Conservation (phyloP, 2,329 filamentous ascomycete species). For the Paecilomyces dactylethromorphus region DNA sequence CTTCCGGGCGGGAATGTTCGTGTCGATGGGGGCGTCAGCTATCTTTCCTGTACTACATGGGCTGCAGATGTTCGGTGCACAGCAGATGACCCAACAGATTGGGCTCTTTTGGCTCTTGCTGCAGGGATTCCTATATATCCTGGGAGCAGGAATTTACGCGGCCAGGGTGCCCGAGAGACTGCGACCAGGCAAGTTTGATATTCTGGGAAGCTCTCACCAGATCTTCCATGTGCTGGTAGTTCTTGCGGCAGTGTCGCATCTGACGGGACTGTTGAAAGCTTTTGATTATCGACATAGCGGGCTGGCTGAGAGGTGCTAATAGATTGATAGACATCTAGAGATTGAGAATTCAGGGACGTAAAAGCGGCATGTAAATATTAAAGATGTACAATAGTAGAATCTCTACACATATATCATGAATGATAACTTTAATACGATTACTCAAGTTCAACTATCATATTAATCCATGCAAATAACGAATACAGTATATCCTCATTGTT, state of each 20-base stretch:
- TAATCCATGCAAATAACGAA: not conserved
- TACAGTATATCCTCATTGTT: not conserved
- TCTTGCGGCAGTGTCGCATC: slow-evolving; percentile 71
- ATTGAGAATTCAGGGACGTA: not conserved
- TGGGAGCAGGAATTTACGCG: slow-evolving; percentile 80
- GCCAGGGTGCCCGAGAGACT: slow-evolving; percentile 75
- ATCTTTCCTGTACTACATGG: slow-evolving; percentile 79
- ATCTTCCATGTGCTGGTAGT: slow-evolving; percentile 91
- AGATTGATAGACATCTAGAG: slow-evolving; percentile 9
- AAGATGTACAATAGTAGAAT: not conserved
- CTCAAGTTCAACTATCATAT: not conserved
- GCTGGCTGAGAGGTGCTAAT: slow-evolving; percentile 45
- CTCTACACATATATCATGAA: not conserved
- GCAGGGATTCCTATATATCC: slow-evolving; percentile 77
- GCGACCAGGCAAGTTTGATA: slow-evolving; percentile 74
- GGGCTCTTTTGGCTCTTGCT: slow-evolving; percentile 73
- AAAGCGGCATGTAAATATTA: not conserved
- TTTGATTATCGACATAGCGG: slow-evolving; percentile 77
- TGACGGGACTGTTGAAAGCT: slow-evolving; percentile 72
- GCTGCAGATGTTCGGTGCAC: slow-evolving; percentile 58
- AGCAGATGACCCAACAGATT: slow-evolving; percentile 63
- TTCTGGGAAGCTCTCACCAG: slow-evolving; percentile 90
- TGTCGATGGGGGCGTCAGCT: slow-evolving; percentile 76
- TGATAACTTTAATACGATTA: not conserved
- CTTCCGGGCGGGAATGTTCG: slow-evolving; percentile 83